These are phyloP conservation scores for Buxus sempervirens DNA, from an alignment of 164 flowering plant species.

Conservation along the genomic window DNA sequence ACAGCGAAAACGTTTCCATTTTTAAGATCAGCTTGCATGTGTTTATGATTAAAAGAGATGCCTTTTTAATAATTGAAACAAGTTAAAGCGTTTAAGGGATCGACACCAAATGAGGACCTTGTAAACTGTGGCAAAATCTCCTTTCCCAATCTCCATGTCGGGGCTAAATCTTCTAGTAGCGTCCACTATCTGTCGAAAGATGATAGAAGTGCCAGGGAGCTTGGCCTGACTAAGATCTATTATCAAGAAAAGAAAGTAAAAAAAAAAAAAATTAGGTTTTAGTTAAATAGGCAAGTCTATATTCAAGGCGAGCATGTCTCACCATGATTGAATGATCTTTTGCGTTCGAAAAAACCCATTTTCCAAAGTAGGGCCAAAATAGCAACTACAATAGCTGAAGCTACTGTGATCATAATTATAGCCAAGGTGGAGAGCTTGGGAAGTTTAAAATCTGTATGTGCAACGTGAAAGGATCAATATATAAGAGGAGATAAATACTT, in stretches of 20 bases:
- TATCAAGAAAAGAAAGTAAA: background rate
- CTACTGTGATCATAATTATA: background rate
- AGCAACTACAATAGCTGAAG: background rate
- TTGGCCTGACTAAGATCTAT: background rate
- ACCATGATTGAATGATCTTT: background rate
- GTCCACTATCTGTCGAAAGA: background rate
- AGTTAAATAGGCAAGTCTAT: background rate
- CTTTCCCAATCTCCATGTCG: background rate
- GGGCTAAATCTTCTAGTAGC: constrained; percentile 1
- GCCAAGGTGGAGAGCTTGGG: background rate
- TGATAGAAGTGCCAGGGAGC: background rate
- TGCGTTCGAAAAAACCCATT: background rate
- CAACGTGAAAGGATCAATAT: background rate
- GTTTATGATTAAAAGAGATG: background rate
- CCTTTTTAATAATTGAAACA: background rate
- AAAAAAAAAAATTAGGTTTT: background rate
- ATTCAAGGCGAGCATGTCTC: background rate
- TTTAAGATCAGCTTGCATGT: background rate
- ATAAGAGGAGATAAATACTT: background rate
- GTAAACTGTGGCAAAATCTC: background rate
- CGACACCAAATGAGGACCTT: too few species aligned
- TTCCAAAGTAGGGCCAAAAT: background rate
- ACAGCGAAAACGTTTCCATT: background rate
- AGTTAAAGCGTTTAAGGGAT: background rate
- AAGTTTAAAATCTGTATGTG: background rate